Percentiles rank a stretch among this genome's conserved stretches.
Evolutionary conservation across 2,329 filamentous ascomycete species (phyloP).

Genomic region (Trichophyton verrucosum): DNA sequence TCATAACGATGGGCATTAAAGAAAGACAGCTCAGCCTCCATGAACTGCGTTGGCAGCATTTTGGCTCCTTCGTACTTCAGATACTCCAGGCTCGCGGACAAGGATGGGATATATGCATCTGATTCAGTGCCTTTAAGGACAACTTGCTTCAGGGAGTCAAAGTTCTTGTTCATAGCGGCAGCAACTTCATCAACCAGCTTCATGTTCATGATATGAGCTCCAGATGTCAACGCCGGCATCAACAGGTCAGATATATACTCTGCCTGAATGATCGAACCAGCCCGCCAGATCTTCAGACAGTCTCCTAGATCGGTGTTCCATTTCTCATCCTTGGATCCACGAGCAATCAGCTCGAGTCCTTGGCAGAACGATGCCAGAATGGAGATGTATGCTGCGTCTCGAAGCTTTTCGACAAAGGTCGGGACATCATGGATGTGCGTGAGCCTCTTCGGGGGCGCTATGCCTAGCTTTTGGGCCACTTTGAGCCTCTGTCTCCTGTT

Average conservation of each 20-base stretch:
- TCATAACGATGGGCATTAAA: conserved; percentile 59
- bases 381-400: conserved; percentile 48
- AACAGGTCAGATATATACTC: conserved; percentile 53
- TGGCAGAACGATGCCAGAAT: conserved; percentile 54
- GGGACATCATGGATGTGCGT: conserved; percentile 24
- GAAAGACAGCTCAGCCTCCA: conserved; percentile 59
- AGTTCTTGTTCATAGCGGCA: conserved; percentile 41
- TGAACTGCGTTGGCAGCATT: conserved; percentile 53
- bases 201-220: conserved; percentile 24
- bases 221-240: conserved; percentile 20
- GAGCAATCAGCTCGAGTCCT: conserved; percentile 52
- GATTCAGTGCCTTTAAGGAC: conserved; percentile 43
- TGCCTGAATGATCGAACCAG: conserved; percentile 58
- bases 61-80: conserved; percentile 51
- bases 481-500: conserved; percentile 45
- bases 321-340: conserved; percentile 44
- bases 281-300: conserved; percentile 49
- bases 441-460: conserved; percentile 29
- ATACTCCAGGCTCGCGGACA: conserved; percentile 54
- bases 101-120: conserved; percentile 49
- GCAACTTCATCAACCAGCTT: conserved; percentile 38
- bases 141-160: conserved; percentile 43
- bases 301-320: conserved; percentile 41
- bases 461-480: conserved; percentile 38
- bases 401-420: conserved; percentile 45